Conservation (phyloP, 495 filamentous ascomycete genomes). For the Hyaloscypha finlandica region DNA sequence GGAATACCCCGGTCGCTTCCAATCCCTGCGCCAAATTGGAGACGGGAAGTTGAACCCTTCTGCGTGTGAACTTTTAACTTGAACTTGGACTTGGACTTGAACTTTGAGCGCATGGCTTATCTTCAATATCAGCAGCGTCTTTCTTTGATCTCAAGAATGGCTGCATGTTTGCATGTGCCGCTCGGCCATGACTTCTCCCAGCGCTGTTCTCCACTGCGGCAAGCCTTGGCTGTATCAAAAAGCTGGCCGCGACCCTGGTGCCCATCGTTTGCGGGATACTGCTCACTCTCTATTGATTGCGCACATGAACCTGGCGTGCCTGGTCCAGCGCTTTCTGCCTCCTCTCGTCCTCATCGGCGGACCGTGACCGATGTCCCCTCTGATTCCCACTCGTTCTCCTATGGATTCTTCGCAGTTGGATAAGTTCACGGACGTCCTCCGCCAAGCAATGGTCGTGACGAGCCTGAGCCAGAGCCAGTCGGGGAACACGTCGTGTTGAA, state of each 20-base stretch:
- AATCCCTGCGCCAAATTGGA: background rate
- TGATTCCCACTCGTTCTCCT: background rate
- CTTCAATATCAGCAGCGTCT: background rate
- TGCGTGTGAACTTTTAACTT: too few species aligned
- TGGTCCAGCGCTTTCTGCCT: background rate
- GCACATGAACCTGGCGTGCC: background rate
- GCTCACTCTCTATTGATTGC: slow-evolving; percentile 12
- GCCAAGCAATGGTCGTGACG: slow-evolving; percentile 13
- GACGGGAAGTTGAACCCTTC: background rate
- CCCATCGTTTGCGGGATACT: slow-evolving; percentile 5
- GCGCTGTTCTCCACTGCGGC: slow-evolving; percentile 1
- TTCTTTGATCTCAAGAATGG: background rate
- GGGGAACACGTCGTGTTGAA: slow-evolving; percentile 23
- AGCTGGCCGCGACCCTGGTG: slow-evolving; percentile 16
- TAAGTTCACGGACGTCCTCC: slow-evolving; percentile 5
- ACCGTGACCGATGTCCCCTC: background rate
- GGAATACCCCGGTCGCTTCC: background rate
- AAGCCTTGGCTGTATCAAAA: slow-evolving; percentile 17
- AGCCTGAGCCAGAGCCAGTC: slow-evolving; percentile 13
- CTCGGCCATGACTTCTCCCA: background rate
- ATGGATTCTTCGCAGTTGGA: background rate
- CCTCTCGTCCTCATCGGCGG: background rate
- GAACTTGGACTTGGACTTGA: too few species aligned
- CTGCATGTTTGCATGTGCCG: background rate
- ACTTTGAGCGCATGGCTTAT: background rate